phyloP scores from a whole-genome alignment of 1,284 basidiomycete genomes.

The Moesziomyces aphidis region DNA sequence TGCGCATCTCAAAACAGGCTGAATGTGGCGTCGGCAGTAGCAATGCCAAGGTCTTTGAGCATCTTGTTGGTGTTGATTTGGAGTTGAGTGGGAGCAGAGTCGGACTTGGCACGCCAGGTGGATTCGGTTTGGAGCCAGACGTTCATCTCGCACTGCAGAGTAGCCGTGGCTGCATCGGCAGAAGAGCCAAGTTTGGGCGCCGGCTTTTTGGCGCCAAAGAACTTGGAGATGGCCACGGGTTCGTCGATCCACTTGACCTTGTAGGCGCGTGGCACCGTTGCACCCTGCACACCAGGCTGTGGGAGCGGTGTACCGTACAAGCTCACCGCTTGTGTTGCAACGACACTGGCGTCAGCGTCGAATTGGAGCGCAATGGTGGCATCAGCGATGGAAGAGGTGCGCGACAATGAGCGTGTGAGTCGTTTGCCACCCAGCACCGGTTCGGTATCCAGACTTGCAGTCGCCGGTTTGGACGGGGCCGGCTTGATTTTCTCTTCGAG shows the following conservation, averaged over 20 bases:
- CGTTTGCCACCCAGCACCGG: conserved; percentile 5
- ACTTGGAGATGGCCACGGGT: conserved; percentile 45
- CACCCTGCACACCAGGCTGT: conserved; percentile 4
- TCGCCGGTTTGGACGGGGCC: not conserved
- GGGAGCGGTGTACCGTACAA: conserved; percentile 35
- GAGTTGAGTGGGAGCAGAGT: not conserved
- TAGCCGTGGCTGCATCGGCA: conserved; percentile 7
- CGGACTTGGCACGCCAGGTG: conserved; percentile 5
- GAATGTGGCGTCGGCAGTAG: conserved; percentile 10
- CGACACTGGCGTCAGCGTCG: not conserved
- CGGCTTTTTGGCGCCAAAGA: conserved; percentile 41
- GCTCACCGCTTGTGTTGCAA: conserved; percentile 9
- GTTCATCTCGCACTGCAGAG: conserved; percentile 25
- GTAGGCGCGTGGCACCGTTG: conserved; percentile 26
- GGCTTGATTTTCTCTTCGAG: conserved; percentile 75
- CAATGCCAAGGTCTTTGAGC: conserved; percentile 23
- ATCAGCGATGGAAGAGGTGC: conserved; percentile 16
- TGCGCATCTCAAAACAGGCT: not conserved
- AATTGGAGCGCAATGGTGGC: not conserved
- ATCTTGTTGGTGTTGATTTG: conserved; percentile 24
- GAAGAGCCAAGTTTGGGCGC: not conserved
- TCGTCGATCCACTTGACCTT: conserved; percentile 57
- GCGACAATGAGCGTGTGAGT: conserved; percentile 21
- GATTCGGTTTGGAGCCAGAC: conserved; percentile 28
- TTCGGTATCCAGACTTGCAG: not conserved